These are phyloP conservation scores for Paecilomyces sp. DNA, from an alignment of 2,329 filamentous ascomycete genomes.

Conservation along the genomic window DNA sequence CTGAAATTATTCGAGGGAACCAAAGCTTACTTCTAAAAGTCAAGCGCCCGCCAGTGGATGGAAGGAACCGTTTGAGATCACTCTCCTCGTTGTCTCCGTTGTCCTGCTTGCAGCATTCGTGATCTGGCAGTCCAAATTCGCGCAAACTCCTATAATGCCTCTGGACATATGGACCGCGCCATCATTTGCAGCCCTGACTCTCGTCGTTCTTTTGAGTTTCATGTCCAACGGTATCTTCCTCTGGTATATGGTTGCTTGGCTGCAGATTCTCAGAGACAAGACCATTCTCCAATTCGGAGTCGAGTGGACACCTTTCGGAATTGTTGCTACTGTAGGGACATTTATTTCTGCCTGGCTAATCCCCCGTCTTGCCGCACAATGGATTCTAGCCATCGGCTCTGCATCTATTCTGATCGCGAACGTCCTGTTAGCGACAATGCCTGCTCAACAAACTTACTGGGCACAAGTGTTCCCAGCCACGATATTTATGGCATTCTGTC, in stretches of 20 bases:
- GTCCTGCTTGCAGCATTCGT: slow-evolving; percentile 25
- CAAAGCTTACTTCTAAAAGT: slow-evolving; percentile 6
- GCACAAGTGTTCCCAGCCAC: slow-evolving; percentile 34
- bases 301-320: slow-evolving; percentile 35
- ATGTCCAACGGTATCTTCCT: slow-evolving; percentile 43
- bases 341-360: slow-evolving; percentile 40
- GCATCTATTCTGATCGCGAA: slow-evolving; percentile 21
- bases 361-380: slow-evolving; percentile 40
- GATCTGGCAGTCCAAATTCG: slow-evolving; percentile 36
- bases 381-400: slow-evolving; percentile 41
- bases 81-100: slow-evolving; percentile 30
- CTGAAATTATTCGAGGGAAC: not conserved
- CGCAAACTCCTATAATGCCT: slow-evolving; percentile 40
- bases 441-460: slow-evolving; percentile 40
- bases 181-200: slow-evolving; percentile 36
- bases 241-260: slow-evolving; percentile 44
- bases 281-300: slow-evolving; percentile 34
- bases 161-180: slow-evolving; percentile 39
- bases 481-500: slow-evolving; percentile 31
- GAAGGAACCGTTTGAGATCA: slow-evolving; percentile 36
- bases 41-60: slow-evolving; percentile 43
- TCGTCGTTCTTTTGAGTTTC: slow-evolving; percentile 40
- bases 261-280: slow-evolving; percentile 37
- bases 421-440: slow-evolving; percentile 39
- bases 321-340: slow-evolving; percentile 32